A percentile compares a stretch with the other conserved stretches of the same genome.
Conservation (phyloP, 768 basidiomycete species). For the Solioccasus polychromus region DNA sequence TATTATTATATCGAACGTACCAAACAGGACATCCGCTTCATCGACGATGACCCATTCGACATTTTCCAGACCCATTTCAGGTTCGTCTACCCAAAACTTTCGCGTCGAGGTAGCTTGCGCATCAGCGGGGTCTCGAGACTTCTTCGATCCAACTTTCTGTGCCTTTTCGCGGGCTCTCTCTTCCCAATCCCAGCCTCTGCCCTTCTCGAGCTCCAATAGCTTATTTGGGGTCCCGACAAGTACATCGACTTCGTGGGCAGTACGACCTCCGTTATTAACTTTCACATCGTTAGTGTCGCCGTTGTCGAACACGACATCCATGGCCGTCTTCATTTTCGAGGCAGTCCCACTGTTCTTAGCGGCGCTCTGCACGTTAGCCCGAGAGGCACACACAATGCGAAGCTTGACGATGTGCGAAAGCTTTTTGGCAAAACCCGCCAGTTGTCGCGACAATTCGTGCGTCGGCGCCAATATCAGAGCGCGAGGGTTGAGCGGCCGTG, state of each 20-base stretch:
- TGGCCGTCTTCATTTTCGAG: conserved; percentile 42
- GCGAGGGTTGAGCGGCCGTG: conserved; percentile 55
- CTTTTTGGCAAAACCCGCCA: conserved; percentile 69
- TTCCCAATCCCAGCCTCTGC: conserved; percentile 51
- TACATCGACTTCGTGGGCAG: conserved; percentile 43
- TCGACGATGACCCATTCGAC: conserved; percentile 91
- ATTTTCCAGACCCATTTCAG: conserved; percentile 60
- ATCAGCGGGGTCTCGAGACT: conserved; percentile 27
- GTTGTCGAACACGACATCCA: conserved; percentile 18
- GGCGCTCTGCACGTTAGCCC: conserved; percentile 43
- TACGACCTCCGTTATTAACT: conserved; percentile 19
- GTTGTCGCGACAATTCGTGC: conserved; percentile 83
- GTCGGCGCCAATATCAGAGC: conserved; percentile 84
- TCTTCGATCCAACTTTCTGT: conserved; percentile 20
- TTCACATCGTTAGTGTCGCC: conserved; percentile 28
- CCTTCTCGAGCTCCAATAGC: conserved; percentile 56
- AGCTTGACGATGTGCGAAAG: conserved; percentile 75
- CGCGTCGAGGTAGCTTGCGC: conserved; percentile 17
- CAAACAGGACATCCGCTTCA: conserved; percentile 88
- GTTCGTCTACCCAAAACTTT: conserved; percentile 44
- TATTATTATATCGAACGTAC: conserved; percentile 43
- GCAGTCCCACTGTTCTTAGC: conserved; percentile 37
- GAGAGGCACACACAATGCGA: conserved; percentile 69
- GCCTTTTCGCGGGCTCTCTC: conserved; percentile 26
- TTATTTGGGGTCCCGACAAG: conserved; percentile 66